These are phyloP conservation scores for Trichosporon inkin DNA, from an alignment of 1,284 basidiomycete genomes.

Conservation along the genomic window DNA sequence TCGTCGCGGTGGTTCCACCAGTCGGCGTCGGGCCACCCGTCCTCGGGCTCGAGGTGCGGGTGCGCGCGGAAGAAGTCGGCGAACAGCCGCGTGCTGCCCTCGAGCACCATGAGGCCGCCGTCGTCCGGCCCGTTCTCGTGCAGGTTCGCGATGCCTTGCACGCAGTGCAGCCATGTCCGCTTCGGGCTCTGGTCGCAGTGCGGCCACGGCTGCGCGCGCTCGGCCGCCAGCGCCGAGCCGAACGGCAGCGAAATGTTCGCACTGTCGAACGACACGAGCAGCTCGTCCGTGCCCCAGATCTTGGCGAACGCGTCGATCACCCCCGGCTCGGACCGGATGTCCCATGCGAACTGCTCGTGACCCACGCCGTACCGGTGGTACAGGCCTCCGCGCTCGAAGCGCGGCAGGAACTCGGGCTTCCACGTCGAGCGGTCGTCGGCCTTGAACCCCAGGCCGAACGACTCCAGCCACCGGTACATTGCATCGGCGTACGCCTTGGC, in stretches of 20 bases:
- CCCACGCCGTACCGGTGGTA: slow-evolving; percentile 41
- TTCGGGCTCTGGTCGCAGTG: slow-evolving; percentile 49
- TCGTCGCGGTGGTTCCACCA: slow-evolving; percentile 40
- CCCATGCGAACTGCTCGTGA: slow-evolving; percentile 51
- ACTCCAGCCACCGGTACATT: slow-evolving; percentile 46
- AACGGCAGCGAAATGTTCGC: slow-evolving; percentile 48
- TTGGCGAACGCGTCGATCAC: slow-evolving; percentile 45
- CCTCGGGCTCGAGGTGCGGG: slow-evolving; percentile 37
- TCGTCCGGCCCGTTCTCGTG: slow-evolving; percentile 49
- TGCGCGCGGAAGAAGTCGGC: slow-evolving; percentile 46
- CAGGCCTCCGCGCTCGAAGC: slow-evolving; percentile 40
- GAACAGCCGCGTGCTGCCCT: slow-evolving; percentile 41
- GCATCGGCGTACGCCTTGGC: slow-evolving; percentile 40
- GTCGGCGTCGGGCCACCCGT: slow-evolving; percentile 41
- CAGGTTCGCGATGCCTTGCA: slow-evolving; percentile 51
- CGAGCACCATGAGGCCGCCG: slow-evolving; percentile 51
- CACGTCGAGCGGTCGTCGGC: slow-evolving; percentile 46
- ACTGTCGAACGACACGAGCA: slow-evolving; percentile 45
- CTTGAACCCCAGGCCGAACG: slow-evolving; percentile 46
- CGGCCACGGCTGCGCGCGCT: slow-evolving; percentile 38
- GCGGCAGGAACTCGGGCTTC: slow-evolving; percentile 42
- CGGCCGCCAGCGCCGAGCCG: slow-evolving; percentile 28
- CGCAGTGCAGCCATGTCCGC: slow-evolving; percentile 45
- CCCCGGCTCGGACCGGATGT: slow-evolving; percentile 44
- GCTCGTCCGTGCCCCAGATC: slow-evolving; percentile 50